Evolutionary conservation across 2,329 filamentous ascomycete genomes (phyloP).

Genomic region (Pseudogymnoascus sp.): DNA sequence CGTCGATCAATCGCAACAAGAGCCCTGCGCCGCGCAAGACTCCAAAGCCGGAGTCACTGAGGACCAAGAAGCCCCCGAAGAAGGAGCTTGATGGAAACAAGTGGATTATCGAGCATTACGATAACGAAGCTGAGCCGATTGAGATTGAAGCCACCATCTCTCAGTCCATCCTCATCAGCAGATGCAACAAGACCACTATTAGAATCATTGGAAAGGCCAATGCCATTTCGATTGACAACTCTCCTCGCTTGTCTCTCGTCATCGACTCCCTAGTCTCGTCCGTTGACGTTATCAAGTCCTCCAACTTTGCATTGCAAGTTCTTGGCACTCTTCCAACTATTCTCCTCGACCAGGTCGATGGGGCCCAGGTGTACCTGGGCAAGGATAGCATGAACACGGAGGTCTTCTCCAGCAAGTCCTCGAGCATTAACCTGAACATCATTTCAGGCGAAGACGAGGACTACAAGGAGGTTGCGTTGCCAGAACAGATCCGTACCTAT

Average conservation of each 20-base stretch:
- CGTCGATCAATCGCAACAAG: conserved; percentile 55
- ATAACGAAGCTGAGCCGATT: conserved; percentile 63
- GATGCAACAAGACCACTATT: conserved; percentile 84
- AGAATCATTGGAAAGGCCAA: conserved; percentile 91
- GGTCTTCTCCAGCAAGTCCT: conserved; percentile 83
- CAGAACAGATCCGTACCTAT: conserved; percentile 80
- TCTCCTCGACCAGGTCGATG: conserved; percentile 86
- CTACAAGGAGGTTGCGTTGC: conserved; percentile 77
- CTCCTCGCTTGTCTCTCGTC: conserved; percentile 71
- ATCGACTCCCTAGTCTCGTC: conserved; percentile 85
- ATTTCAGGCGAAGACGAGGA: conserved; percentile 66
- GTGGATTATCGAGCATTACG: conserved; percentile 94
- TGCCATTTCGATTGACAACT: conserved; percentile 93
- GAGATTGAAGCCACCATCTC: conserved; percentile 74
- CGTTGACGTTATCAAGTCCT: conserved; percentile 90
- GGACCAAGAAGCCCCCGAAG: conserved; percentile 69
- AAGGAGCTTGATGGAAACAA: conserved; percentile 83
- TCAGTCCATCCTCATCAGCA: conserved; percentile 86
- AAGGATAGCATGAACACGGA: conserved; percentile 71
- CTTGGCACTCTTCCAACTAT: conserved; percentile 79
- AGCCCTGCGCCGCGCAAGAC: conserved; percentile 83
- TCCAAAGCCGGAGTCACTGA: conserved; percentile 78
- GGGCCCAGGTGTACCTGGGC: conserved; percentile 78
- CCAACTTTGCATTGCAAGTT: conserved; percentile 91
- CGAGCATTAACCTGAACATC: conserved; percentile 79